Evolutionary conservation across 495 filamentous ascomycete species (phyloP).

Genomic region (Tuber calosporum): DNA sequence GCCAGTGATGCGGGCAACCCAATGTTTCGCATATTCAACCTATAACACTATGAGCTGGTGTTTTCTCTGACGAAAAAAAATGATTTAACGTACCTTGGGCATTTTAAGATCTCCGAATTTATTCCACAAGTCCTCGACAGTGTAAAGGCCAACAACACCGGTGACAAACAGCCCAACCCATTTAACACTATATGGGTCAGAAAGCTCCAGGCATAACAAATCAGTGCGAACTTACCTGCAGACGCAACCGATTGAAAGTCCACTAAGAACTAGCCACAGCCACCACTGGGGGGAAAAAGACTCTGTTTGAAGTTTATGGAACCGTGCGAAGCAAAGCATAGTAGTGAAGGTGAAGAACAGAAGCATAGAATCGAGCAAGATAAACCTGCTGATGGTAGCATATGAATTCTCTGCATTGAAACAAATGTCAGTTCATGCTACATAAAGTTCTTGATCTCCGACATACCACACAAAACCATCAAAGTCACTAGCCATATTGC

Average conservation of each 20-base stretch:
- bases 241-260: constrained; percentile 91
- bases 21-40: constrained; percentile 63
- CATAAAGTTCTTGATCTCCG: neutral
- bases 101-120: constrained; percentile 95
- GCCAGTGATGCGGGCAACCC: constrained; percentile 72
- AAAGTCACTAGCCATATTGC: constrained; percentile 90
- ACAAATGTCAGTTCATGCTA: constrained; percentile 10
- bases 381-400: constrained; percentile 95
- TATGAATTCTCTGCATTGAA: constrained; percentile 73
- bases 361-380: constrained; percentile 95
- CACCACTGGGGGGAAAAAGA: constrained; percentile 89
- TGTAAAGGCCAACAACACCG: constrained; percentile 89
- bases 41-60: constrained; percentile 13
- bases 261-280: constrained; percentile 82
- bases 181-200: constrained; percentile 63
- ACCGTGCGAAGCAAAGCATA: constrained; percentile 90
- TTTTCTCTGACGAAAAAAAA: neutral
- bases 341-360: constrained; percentile 97
- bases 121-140: constrained; percentile 92
- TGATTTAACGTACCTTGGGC: constrained; percentile 57
- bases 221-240: constrained; percentile 45
- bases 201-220: neutral
- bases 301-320: constrained; percentile 73
- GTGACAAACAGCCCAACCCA: constrained; percentile 95
- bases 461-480: constrained; percentile 73